Conservation (phyloP, 495 filamentous ascomycete species). For the Bacidia rubella region DNA sequence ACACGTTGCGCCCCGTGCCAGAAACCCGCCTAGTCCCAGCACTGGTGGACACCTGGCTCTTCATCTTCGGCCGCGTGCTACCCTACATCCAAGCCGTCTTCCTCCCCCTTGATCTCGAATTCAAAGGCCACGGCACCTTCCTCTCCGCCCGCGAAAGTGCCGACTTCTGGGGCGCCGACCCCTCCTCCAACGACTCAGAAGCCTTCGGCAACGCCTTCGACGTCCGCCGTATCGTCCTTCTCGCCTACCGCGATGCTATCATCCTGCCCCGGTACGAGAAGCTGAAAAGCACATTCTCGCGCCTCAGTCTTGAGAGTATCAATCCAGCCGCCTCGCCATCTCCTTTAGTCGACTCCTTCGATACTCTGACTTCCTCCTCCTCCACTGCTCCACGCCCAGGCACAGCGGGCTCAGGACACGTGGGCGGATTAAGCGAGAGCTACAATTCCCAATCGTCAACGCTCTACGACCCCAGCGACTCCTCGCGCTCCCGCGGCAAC, state of each 20-base stretch:
- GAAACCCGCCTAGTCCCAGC: slow-evolving; percentile 76
- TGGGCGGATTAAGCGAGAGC: slow-evolving; percentile 52
- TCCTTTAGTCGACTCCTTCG: slow-evolving; percentile 32
- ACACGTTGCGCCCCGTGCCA: slow-evolving; percentile 57
- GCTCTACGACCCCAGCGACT: slow-evolving; percentile 39
- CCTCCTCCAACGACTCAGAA: slow-evolving; percentile 17
- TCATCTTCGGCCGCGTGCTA: slow-evolving; percentile 76
- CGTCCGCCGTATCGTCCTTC: slow-evolving; percentile 73
- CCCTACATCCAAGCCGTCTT: slow-evolving; percentile 96
- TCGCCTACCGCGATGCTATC: slow-evolving; percentile 79
- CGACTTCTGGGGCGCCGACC: slow-evolving; percentile 69
- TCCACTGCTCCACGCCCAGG: slow-evolving; percentile 38
- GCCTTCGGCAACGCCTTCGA: slow-evolving; percentile 54
- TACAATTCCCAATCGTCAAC: slow-evolving; percentile 67
- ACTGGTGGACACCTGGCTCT: slow-evolving; percentile 85
- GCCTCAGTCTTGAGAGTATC: slow-evolving; percentile 72
- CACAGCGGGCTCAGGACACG: slow-evolving; percentile 44
- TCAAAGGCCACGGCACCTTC: slow-evolving; percentile 67
- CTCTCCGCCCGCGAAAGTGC: slow-evolving; percentile 62
- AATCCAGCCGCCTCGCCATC: slow-evolving; percentile 42
- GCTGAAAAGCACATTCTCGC: slow-evolving; percentile 80
- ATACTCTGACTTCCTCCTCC: slow-evolving; percentile 25
- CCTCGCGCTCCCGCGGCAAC: slow-evolving; percentile 52
- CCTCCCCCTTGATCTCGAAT: slow-evolving; percentile 85
- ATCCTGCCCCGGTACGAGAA: slow-evolving; percentile 75